phyloP scores from a whole-genome alignment of 2,329 filamentous ascomycete genomes.

The Emergomyces pasteurianus region DNA sequence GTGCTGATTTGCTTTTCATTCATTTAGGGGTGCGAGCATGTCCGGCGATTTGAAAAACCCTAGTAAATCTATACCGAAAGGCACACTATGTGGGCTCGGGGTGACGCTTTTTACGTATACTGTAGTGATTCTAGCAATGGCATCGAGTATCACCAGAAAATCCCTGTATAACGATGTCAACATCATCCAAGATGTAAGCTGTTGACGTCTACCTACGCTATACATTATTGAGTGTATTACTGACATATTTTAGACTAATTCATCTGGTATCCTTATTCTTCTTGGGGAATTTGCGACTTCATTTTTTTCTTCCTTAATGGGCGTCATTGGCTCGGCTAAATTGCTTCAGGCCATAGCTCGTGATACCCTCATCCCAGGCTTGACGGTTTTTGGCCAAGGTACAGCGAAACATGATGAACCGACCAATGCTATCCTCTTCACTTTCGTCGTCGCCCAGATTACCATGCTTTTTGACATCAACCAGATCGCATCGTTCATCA shows the following conservation, averaged over 20 bases:
- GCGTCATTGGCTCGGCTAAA: constrained; percentile 73
- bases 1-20: constrained; percentile 23
- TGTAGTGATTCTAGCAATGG: constrained; percentile 66
- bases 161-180: constrained; percentile 67
- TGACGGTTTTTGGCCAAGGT: constrained; percentile 62
- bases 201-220: background rate
- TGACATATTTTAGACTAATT: constrained; percentile 44
- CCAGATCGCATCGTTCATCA: constrained; percentile 78
- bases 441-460: constrained; percentile 62
- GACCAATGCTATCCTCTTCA: constrained; percentile 61
- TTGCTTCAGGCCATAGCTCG: constrained; percentile 71
- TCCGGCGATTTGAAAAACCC: constrained; percentile 74
- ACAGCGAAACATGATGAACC: constrained; percentile 63
- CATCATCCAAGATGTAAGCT: constrained; percentile 56
- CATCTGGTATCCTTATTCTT: constrained; percentile 62
- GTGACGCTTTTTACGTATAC: constrained; percentile 68
- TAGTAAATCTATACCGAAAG: constrained; percentile 71
- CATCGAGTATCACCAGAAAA: constrained; percentile 58
- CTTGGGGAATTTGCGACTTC: constrained; percentile 73
- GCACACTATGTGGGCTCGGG: constrained; percentile 66
- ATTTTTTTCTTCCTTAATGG: constrained; percentile 79
- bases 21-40: constrained; percentile 63
- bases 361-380: constrained; percentile 65
- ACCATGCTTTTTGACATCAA: constrained; percentile 76
- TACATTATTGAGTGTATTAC: background rate